These are phyloP conservation scores for Teratosphaeria epicoccoides DNA, from an alignment of 2,329 filamentous ascomycete species.

Conservation along the genomic window DNA sequence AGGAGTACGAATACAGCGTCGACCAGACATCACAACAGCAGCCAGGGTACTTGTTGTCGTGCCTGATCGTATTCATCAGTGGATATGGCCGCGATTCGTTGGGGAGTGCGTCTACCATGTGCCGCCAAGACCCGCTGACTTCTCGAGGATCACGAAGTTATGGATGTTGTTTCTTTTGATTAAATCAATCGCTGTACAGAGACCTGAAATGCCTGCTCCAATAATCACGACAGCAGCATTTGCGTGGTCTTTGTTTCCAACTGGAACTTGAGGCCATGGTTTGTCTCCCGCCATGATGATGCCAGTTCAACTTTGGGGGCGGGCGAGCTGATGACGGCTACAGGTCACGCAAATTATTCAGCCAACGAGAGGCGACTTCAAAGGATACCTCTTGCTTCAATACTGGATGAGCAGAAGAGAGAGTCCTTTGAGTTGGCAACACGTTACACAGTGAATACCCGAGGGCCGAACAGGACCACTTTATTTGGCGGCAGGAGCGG, in stretches of 20 bases:
- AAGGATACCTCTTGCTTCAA: background rate
- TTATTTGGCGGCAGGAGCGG: background rate
- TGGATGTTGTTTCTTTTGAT: conserved; percentile 41
- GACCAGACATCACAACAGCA: conserved; percentile 37
- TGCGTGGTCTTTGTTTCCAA: conserved; percentile 42
- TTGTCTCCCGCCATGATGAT: conserved; percentile 30
- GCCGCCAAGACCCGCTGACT: conserved; percentile 43
- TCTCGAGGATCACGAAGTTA: conserved; percentile 49
- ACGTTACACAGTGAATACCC: too few species aligned
- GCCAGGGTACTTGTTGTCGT: conserved; percentile 49
- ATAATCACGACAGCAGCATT: conserved; percentile 48
- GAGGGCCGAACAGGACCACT: too few species aligned
- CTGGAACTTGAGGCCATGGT: conserved; percentile 36
- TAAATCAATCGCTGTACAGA: conserved; percentile 49
- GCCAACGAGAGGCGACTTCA: background rate
- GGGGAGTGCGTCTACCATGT: conserved; percentile 32
- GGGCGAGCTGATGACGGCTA: too few species aligned
- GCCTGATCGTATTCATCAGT: background rate
- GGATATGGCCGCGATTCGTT: background rate
- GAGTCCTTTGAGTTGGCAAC: too few species aligned
- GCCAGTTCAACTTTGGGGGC: too few species aligned
- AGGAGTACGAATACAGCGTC: conserved; percentile 49
- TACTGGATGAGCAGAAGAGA: too few species aligned
- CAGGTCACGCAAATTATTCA: background rate
- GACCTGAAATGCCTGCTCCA: conserved; percentile 37